Evolutionary conservation across 225 moss, liverwort and hornwort genomes (phyloP), one percentile per base, ranked within the genome.

Genomic region (Sphagnum contortum): DNA sequence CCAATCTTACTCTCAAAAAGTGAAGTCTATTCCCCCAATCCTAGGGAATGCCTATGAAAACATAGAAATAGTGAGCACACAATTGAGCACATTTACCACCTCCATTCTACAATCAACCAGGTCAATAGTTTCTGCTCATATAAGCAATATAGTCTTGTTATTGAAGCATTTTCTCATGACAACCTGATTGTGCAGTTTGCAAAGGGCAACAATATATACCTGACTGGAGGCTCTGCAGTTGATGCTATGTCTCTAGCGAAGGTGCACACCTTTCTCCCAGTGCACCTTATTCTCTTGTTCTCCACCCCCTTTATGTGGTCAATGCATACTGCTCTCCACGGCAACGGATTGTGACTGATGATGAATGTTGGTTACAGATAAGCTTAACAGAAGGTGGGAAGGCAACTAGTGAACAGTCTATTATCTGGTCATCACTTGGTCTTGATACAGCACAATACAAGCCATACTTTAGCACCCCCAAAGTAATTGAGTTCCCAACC

Each of bases 401-500:
- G 48, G 78, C 60, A 68, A 64, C 70, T 72, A 67, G 81, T 56
- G 71, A 88, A 56, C 78, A 72, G 50, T 67, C 63, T 45, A 74
- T 91, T 54, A 66, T 75, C 48, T 94, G 91, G 94, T 89, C 94
- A 64, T 89, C 91, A 48, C 77, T 91, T 66, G 66, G 71, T 47
- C 52, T 82, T 52, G 83, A 89, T 67, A 61, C 76, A 62, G 78
- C 79, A 12, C 71, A 83, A 60, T 94, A 87, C 80, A 87, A 79
- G 68, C 77, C 80, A 12, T 94, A 91, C 66, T 70, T 94, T 8
- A 94, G 94, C 71, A 77, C 76, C 63, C 91, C 94, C 57, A 76
- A 77, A 71, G 87, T 94, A 57, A 69, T 94, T 52, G 89, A 89
- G 61, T 94, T 94, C 66, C 72, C 89, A 69, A 91, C 94, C 47